Evolutionary conservation across 2,329 filamentous ascomycete species (phyloP), one percentile per base, ranked within the genome.

Genomic region (Pestalotiopsis sp.): DNA sequence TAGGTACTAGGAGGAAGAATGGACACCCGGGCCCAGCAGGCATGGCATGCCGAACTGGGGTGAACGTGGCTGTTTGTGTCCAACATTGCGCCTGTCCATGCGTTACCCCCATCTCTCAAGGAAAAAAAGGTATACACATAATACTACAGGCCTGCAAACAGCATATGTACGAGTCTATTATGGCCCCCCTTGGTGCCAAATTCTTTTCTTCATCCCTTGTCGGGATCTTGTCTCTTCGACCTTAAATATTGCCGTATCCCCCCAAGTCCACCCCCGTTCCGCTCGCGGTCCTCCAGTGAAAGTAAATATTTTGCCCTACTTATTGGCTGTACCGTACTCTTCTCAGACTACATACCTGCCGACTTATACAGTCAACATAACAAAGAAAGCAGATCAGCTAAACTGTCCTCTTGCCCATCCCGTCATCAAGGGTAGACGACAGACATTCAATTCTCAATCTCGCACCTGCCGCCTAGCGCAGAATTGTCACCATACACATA

Each of bases 41-140:
- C 14, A 63, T 20, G 45, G 36, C 52, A 62, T 63, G 66, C 41
- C 66, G 66, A 52, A 49, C 41, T 14, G 31, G 31, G 20, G 66
- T 23, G 65, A 45, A 59, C 65, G 65, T 67, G 65, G 65, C 57
- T 67, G 66, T 62, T 67, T 67, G 66, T 60, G 65, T 67, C 36
- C 45, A 41, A 59, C 27, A 41, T 36, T 67, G 20, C 65, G 65
- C 60, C 52, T 23, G 9, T 67, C 20, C 36, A 39, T 62, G 59
- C 59, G 23, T 31, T 39, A 27, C 36, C n/a, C 59, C 59, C n/a
- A 62, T 39, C 36, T 39, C 31, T 36, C 31, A 36, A 36, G 31
- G 23, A 23, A 36, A 36, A 36, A 62, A 38, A 38, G 31, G 59
- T 17, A 59, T 36, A 27, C 23, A 27, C 25, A 49, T 23, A 36